Evolutionary conservation across 768 basidiomycete genomes (phyloP).

Genomic region (Pulveroboletus ravenelii): DNA sequence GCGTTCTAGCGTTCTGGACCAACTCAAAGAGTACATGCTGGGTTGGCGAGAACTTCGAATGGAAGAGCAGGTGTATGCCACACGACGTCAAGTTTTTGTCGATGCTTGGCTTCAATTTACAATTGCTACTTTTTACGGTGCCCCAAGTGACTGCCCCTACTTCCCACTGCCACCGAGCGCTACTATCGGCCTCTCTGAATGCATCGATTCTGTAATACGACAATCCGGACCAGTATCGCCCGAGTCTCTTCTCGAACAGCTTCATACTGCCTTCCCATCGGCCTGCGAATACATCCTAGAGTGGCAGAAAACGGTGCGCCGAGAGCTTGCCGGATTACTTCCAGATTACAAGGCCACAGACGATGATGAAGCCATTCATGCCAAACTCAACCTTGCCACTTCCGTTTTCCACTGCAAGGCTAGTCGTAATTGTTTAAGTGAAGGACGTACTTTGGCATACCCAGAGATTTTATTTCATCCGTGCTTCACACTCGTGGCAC

Average conservation of each 20-base stretch:
- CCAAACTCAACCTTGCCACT: conserved; percentile 25
- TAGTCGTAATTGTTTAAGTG: conserved; percentile 10
- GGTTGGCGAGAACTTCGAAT: conserved; percentile 29
- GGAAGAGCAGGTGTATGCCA: conserved; percentile 27
- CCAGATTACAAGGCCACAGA: conserved; percentile 15
- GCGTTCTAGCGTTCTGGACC: conserved; percentile 11
- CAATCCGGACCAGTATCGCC: conserved; percentile 5
- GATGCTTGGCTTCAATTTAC: conserved; percentile 26
- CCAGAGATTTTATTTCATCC: conserved; percentile 28
- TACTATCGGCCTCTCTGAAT: conserved; percentile 20
- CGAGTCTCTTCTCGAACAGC: conserved; percentile 13
- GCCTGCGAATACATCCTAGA: conserved; percentile 17
- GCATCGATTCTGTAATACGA: conserved; percentile 25
- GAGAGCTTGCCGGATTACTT: conserved; percentile 27
- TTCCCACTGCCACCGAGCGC: conserved; percentile 27
- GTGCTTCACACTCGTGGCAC: conserved; percentile 19
- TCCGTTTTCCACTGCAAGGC: conserved; percentile 25
- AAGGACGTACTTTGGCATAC: conserved; percentile 16
- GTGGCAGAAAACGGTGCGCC: conserved; percentile 25
- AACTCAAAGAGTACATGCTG: conserved; percentile 25
- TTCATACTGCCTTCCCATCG: conserved; percentile 14
- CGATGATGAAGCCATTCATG: conserved; percentile 12
- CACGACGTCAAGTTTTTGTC: conserved; percentile 24
- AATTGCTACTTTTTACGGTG: conserved; percentile 8
- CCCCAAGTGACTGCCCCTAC: conserved; percentile 14